phyloP scores from a whole-genome alignment of 176 grass and related monocot genomes.

The Rhynchospora breviuscula region DNA sequence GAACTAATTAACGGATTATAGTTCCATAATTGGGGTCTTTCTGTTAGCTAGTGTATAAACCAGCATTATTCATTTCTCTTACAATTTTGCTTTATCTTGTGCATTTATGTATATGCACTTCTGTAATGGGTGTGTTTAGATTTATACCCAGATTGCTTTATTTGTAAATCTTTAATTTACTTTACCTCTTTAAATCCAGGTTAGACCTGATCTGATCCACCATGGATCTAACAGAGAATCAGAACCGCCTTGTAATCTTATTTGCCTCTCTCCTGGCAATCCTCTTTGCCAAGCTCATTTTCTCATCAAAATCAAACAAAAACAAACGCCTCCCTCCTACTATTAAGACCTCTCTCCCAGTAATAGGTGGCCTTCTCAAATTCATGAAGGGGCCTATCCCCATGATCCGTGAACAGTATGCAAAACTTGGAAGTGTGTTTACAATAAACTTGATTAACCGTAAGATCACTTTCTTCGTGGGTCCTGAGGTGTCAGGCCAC shows the following conservation, averaged over 20 bases:
- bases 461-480: conserved; percentile 78
- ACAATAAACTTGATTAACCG: conserved; percentile 52
- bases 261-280: conserved; percentile 47
- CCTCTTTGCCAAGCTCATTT: conserved; percentile 45
- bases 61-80: conserved; percentile 1
- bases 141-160: neutral
- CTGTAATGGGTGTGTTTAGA: neutral
- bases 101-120: conserved; percentile 5
- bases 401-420: conserved; percentile 73
- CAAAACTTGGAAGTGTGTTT: conserved; percentile 77
- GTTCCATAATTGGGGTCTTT: neutral
- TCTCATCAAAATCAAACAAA: conserved; percentile 13
- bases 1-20: neutral
- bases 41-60: neutral
- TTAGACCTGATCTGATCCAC: neutral
- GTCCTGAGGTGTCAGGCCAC: conserved; percentile 70
- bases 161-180: neutral
- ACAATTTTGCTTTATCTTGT: neutral
- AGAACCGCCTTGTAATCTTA: conserved; percentile 33
- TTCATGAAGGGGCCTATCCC: conserved; percentile 77
- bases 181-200: neutral
- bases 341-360: conserved; percentile 39
- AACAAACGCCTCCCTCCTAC: conserved; percentile 58
- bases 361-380: conserved; percentile 62
- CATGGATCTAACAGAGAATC: conserved; percentile 60